Percentiles rank a stretch among this genome's conserved stretches.
These are phyloP conservation scores for Teratosphaeriaceae sp. DNA, from an alignment of 2,329 filamentous ascomycete species.

Conservation along the genomic window DNA sequence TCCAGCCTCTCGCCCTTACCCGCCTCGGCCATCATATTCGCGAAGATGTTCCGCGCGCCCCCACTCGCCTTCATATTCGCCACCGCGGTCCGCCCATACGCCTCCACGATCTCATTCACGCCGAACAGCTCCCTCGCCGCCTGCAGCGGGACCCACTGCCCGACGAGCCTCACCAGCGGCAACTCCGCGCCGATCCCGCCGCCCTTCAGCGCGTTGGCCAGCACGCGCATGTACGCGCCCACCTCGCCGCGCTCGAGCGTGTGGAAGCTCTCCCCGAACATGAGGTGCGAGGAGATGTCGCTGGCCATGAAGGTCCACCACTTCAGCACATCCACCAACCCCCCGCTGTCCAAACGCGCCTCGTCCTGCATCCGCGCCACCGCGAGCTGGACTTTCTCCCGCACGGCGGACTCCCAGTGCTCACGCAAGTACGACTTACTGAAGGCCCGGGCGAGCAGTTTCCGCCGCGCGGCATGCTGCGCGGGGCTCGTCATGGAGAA, in stretches of 20 bases:
- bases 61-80: slow-evolving; percentile 16
- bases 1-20: slow-evolving; percentile 21
- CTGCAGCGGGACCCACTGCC: slow-evolving; percentile 17
- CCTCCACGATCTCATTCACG: slow-evolving; percentile 14
- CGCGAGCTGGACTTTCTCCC: slow-evolving; percentile 27
- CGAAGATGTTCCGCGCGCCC: slow-evolving; percentile 20
- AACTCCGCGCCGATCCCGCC: slow-evolving; percentile 28
- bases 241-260: slow-evolving; percentile 32
- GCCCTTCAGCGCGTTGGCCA: slow-evolving; percentile 25
- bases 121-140: slow-evolving; percentile 16
- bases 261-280: slow-evolving; percentile 35
- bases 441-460: slow-evolving; percentile 32
- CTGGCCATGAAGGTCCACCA: slow-evolving; percentile 38
- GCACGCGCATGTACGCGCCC: slow-evolving; percentile 24
- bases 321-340: slow-evolving; percentile 32
- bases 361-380: slow-evolving; percentile 28
- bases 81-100: slow-evolving; percentile 21
- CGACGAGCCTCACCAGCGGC: slow-evolving; percentile 22
- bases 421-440: slow-evolving; percentile 29
- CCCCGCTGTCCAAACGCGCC: slow-evolving; percentile 17
- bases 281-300: slow-evolving; percentile 33
- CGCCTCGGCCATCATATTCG: slow-evolving; percentile 20
- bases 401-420: slow-evolving; percentile 32
- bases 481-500: slow-evolving; percentile 34
- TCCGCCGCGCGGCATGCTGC: slow-evolving; percentile 30